phyloP scores from a whole-genome alignment of 148 eudicot species.

The Vaccinium corymbosum region DNA sequence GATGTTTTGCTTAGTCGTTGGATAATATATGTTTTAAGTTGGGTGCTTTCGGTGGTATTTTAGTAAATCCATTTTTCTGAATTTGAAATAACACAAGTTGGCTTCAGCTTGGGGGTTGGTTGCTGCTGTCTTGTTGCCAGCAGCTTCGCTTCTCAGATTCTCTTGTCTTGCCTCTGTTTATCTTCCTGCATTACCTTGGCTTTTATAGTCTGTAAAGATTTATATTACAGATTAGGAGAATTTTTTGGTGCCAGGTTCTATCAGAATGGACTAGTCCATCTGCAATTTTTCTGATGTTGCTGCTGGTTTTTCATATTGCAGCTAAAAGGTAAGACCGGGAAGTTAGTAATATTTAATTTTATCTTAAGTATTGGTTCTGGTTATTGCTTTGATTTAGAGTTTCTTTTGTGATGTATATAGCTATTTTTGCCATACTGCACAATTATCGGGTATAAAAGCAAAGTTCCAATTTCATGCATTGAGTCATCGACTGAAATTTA shows the following conservation, averaged over 20 bases:
- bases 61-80: not conserved
- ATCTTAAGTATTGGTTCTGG: not conserved
- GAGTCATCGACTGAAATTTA: not conserved
- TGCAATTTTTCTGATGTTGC: constrained; percentile 34
- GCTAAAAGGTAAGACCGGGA: constrained; percentile 41
- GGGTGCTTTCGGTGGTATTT: not conserved
- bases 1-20: not conserved
- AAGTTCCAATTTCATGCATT: not conserved
- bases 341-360: constrained; percentile 10
- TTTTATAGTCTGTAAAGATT: not conserved
- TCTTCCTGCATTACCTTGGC: not conserved
- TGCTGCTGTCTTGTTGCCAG: not conserved
- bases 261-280: constrained; percentile 53
- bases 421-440: not conserved
- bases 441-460: not conserved
- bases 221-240: not conserved
- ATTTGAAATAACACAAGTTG: not conserved
- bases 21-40: not conserved
- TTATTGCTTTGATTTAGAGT: not conserved
- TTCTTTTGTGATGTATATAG: not conserved
- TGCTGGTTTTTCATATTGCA: constrained; percentile 41
- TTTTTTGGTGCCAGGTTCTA: constrained; percentile 51
- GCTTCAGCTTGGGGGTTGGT: not conserved
- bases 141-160: not conserved
- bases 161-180: not conserved